Evolutionary conservation across 192 early-diverging fungal genomes (phyloP).

Genomic region (Funneliformis geosporum): DNA sequence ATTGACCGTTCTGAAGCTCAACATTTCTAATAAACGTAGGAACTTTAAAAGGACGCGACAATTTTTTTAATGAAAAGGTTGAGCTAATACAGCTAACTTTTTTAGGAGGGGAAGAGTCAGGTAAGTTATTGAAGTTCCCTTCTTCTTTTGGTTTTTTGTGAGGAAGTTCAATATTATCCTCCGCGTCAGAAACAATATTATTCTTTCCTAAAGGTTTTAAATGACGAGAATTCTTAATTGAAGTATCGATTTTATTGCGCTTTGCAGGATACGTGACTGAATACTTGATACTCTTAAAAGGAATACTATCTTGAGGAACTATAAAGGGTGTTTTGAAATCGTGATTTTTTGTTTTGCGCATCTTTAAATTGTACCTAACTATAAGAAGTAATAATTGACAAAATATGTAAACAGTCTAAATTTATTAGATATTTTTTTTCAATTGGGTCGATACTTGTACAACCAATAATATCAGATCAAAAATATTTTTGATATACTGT

Average conservation of each 20-base stretch:
- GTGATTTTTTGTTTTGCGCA: not conserved
- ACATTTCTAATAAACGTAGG: conserved; percentile 40
- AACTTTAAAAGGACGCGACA: conserved; percentile 37
- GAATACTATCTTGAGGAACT: not conserved
- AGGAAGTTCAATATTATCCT: not conserved
- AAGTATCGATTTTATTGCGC: not conserved
- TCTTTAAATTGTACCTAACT: not conserved
- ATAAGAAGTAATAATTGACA: no score
- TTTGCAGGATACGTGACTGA: not conserved
- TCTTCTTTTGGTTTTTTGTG: not conserved
- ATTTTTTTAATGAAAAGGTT: not conserved
- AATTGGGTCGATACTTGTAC: no score
- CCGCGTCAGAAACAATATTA: not conserved
- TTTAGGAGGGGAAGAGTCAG: not conserved
- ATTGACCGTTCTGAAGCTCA: conserved; percentile 28
- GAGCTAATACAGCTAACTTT: not conserved
- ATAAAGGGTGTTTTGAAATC: not conserved
- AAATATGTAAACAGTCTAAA: no score
- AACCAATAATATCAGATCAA: no score
- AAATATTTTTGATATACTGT: no score
- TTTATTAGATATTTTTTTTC: no score
- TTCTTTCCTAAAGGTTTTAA: not conserved
- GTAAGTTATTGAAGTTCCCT: not conserved
- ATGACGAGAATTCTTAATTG: not conserved
- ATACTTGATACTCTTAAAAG: not conserved